phyloP scores from a whole-genome alignment of 331 rosid genomes.

The Pyrus hybrid region DNA sequence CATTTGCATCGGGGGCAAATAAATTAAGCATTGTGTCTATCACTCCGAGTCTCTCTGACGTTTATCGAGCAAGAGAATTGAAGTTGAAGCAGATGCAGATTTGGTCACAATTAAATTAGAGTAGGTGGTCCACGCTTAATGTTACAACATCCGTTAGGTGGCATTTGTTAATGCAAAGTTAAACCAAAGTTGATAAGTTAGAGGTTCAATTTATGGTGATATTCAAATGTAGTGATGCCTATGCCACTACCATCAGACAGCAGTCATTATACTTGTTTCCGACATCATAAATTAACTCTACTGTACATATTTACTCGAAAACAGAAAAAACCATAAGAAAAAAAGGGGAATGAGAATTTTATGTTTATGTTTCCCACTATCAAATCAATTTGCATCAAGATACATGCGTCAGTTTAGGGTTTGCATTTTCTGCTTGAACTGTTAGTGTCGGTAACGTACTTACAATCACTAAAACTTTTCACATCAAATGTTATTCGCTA shows the following conservation, averaged over 20 bases:
- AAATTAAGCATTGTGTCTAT: background rate
- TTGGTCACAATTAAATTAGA: background rate
- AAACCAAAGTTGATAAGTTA: constrained; percentile 9
- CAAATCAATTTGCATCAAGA: background rate
- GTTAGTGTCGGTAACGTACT: background rate
- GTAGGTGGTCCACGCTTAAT: constrained; percentile 20
- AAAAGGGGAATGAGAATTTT: background rate
- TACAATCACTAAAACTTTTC: background rate
- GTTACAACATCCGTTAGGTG: constrained; percentile 17
- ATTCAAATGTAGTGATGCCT: background rate
- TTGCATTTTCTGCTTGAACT: background rate
- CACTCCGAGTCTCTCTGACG: background rate
- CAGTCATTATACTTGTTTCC: background rate
- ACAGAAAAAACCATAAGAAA: background rate
- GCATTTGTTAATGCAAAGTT: constrained; percentile 10
- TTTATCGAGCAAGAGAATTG: background rate
- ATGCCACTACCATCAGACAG: background rate
- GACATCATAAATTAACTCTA: background rate
- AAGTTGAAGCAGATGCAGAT: background rate
- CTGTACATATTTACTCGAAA: background rate
- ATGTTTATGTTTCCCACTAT: background rate
- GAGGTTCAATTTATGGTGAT: background rate
- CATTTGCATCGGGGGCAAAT: background rate
- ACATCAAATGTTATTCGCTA: no score
- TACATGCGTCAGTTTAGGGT: background rate